Conservation (phyloP, 176 grass and related monocot species). For the Rhipidocladum racemiflorum region DNA sequence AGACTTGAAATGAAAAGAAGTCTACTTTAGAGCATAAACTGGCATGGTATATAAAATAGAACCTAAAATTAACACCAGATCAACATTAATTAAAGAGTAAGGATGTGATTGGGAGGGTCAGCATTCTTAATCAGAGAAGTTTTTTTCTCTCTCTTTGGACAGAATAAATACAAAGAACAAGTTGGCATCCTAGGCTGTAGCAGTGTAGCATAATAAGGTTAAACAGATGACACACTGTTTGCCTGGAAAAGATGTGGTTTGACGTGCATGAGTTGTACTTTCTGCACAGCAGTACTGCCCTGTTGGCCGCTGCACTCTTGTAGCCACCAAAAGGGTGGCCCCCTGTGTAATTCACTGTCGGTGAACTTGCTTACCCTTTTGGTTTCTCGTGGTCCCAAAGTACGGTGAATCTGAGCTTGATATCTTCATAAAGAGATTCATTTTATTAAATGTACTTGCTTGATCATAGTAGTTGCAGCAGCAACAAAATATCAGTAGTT, state of each 20-base stretch:
- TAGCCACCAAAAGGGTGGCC: too few species aligned
- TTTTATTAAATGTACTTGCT: too few species aligned
- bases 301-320: background rate
- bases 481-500: too few species aligned
- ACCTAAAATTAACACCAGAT: background rate
- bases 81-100: background rate
- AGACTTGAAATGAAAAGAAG: background rate
- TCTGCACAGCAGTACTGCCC: conserved; percentile 6
- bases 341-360: conserved; percentile 26
- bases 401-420: background rate
- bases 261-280: conserved; percentile 38
- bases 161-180: too few species aligned
- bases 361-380: background rate
- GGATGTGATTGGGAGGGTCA: background rate
- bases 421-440: too few species aligned
- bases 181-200: background rate
- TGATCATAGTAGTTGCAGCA: too few species aligned
- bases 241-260: conserved; percentile 26
- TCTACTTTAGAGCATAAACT: background rate
- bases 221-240: background rate
- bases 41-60: background rate
- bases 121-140: background rate
- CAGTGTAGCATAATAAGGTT: background rate
- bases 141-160: too few species aligned
- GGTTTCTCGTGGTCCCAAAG: conserved; percentile 6